Evolutionary conservation across 176 grass and related monocot species (phyloP).

Genomic region (Rhipidocladum racemiflorum): DNA sequence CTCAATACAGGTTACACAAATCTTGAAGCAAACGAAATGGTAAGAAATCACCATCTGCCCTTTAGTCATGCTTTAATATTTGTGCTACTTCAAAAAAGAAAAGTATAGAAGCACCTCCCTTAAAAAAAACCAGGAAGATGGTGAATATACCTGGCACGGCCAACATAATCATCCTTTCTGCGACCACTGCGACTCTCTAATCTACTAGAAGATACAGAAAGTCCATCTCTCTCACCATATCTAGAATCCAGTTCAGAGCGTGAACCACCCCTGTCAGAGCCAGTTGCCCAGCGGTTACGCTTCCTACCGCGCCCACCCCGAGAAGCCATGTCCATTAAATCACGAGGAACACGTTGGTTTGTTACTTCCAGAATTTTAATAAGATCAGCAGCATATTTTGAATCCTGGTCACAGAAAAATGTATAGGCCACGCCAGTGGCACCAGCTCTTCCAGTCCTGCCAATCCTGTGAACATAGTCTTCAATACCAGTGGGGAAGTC

Average conservation of each 20-base stretch:
- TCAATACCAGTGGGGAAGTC: slow-evolving; percentile 96
- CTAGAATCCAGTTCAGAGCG: slow-evolving; percentile 49
- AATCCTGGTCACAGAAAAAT: slow-evolving; percentile 87
- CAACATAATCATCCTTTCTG: slow-evolving; percentile 46
- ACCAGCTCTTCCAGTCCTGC: slow-evolving; percentile 89
- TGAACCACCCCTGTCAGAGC: slow-evolving; percentile 42
- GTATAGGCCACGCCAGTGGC: slow-evolving; percentile 91
- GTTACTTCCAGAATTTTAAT: slow-evolving; percentile 90
- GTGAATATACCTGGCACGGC: slow-evolving; percentile 45
- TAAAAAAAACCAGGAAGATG: slow-evolving; percentile 1
- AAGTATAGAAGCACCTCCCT: too few species aligned
- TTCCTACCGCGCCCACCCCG: slow-evolving; percentile 60
- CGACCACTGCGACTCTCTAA: slow-evolving; percentile 36
- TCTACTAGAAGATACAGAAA: slow-evolving; percentile 40
- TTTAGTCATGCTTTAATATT: too few species aligned
- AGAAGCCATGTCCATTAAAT: slow-evolving; percentile 70
- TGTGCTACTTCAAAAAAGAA: too few species aligned
- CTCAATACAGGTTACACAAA: too few species aligned
- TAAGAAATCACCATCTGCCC: too few species aligned
- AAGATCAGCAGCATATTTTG: slow-evolving; percentile 80
- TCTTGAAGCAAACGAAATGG: too few species aligned
- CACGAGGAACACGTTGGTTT: slow-evolving; percentile 72
- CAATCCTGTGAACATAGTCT: slow-evolving; percentile 98
- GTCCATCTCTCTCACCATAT: slow-evolving; percentile 35
- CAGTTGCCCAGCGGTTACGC: slow-evolving; percentile 38